Base-by-base conservation (phyloP, 345 rosid species). In the Pistacia integerrima region DNA sequence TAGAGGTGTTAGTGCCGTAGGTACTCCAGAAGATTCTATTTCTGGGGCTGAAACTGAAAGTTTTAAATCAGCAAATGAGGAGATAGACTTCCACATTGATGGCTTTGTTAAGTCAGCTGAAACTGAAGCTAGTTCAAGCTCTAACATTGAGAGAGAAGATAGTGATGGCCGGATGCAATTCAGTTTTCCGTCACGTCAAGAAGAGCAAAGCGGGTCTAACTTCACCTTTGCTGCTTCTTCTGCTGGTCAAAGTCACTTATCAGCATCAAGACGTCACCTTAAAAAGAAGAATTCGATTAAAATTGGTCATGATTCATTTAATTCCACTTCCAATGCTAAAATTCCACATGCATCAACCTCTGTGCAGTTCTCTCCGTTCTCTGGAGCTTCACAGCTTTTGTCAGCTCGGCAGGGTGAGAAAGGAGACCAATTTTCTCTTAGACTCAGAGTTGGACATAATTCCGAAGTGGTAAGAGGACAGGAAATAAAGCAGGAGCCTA, bases 1-100 rank as follows among this genome's bases (percentile, higher is more conserved):
- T 61, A 78, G 81, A 68, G 74, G 64, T 72, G 76, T 41, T 79
- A 77, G 81, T 74, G 63, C 69, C 74, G 92, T 87, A 77, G 87
- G 72, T 67, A 74, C 83, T 64, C 81, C 60, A 44, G 91, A 87
- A 33, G 92, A 84, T 33, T 84, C 87, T 69, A 36, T 85, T 68
- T 90, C 97, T 25, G 94, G 87, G 74, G 86, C 88, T 77, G 98
- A 94, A 77, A 88, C 97, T 52, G 97, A 94, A 85, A 94, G 99
- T 88, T 92, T 89, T 81, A 89, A 86, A 82, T 85, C 98, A 51
- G 98, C 93, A 73, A 83, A 86, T 38, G 98, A 96, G 83, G 98
- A 90, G 82, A 88, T 91, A 78, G 92, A 90, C 67, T 77, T 79
- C 56, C 79, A 78, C 61, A 83, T 63, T 76, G 97, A 91, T 77